phyloP scores from a whole-genome alignment of 805 yeast species.

The Monosporozyma solicola region DNA sequence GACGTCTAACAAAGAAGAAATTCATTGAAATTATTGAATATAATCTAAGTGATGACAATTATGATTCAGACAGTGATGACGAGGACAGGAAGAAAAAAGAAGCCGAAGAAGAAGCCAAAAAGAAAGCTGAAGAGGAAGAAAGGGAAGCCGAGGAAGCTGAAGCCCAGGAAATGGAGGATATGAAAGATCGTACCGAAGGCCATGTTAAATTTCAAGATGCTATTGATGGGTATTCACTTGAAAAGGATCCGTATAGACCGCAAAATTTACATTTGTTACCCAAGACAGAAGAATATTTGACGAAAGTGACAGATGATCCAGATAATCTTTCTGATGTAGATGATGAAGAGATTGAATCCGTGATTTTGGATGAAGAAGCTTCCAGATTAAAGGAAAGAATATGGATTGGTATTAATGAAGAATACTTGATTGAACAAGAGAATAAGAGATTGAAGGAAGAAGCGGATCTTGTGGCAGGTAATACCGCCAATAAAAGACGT shows the following conservation, averaged over 20 bases:
- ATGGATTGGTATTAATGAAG: conserved; percentile 88
- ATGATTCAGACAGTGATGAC: conserved; percentile 1
- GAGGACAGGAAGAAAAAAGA: conserved; percentile 5
- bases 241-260: conserved; percentile 38
- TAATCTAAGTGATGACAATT: conserved; percentile 2
- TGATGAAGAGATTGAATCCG: conserved; percentile 64
- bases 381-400: conserved; percentile 65
- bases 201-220: conserved; percentile 22
- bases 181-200: not conserved
- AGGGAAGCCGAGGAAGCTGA: conserved; percentile 4
- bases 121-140: not conserved
- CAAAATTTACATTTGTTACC: conserved; percentile 51
- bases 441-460: conserved; percentile 72
- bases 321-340: conserved; percentile 67
- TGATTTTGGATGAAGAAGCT: conserved; percentile 61
- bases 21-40: conserved; percentile 5
- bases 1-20: conserved; percentile 3
- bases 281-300: conserved; percentile 45
- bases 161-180: conserved; percentile 8
- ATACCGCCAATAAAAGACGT: conserved; percentile 41
- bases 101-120: conserved; percentile 6
- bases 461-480: conserved; percentile 83
- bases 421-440: conserved; percentile 77
- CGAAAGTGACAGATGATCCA: conserved; percentile 48
- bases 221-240: conserved; percentile 31